Base-by-base conservation (phyloP, 2,329 filamentous ascomycete genomes). In the Fusarium odoratissimum region DNA sequence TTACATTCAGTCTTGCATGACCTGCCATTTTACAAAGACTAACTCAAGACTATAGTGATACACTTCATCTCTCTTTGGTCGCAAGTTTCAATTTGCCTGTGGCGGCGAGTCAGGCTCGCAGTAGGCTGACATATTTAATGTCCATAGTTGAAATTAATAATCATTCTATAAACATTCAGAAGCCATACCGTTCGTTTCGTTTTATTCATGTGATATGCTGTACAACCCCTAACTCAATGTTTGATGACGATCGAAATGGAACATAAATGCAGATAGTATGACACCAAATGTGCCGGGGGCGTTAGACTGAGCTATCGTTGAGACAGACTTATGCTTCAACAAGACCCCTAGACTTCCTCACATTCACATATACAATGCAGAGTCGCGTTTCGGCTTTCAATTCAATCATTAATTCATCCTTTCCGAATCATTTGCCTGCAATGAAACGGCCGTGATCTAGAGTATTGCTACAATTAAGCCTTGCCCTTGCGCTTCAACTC, bases 401-500 rank as follows among this genome's bases (percentile, higher is more conserved):
- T 63, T 48, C 35, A 25, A 59, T 71, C 58, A 75, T 73, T 65
- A 71, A 60, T 74, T 63, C 48, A 54, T 72, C 54, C 49, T 48
- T 38, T 56, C 45, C 41, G 37, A 51, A 41, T 57, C 48, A 59
- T 59, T 52, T 60, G 35, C 60, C 60, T 52, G 54, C 63, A 55
- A 54, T 40, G 37, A 62, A 31, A 23, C 38, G 52, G 49, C 51
- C 33, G 42, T 74, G 52, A 59, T 61, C 12, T 33, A n/a, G 49
- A 30, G 6, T 63, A 37, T 59, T 64, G 30, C 56, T 67, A 41
- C 35, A 52, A 45, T 49, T 77, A 81, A 46, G 75, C 79, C 67
- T 81, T 81, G 33, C 79, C 77, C 86, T 93, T 93, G 80, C 86
- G 87, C 82, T 85, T 87, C 69, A 94, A 77, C 60, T 87, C 82